These are phyloP conservation scores for Xylaria sp. DNA, from an alignment of 2,329 filamentous ascomycete species.

Conservation along the genomic window DNA sequence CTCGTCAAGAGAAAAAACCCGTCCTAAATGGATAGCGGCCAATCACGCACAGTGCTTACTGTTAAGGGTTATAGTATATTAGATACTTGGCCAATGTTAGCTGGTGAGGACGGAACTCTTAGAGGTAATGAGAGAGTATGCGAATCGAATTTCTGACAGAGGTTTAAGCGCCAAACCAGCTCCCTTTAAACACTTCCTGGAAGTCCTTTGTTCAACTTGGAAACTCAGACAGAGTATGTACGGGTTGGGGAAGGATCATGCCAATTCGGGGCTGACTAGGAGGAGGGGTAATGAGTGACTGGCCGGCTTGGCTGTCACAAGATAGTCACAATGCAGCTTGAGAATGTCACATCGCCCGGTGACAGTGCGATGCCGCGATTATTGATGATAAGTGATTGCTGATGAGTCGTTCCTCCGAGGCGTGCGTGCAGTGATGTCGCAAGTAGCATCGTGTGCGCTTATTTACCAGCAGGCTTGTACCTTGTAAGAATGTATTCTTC, in stretches of 20 bases:
- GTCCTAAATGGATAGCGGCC: slow-evolving; percentile 11
- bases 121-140: background rate
- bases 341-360: slow-evolving; percentile 26
- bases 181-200: slow-evolving; percentile 7
- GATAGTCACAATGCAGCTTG: slow-evolving; percentile 34
- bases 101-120: background rate
- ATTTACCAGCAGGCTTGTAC: background rate
- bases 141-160: background rate
- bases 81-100: slow-evolving; percentile 6
- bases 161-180: background rate
- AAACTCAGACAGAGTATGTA: slow-evolving; percentile 11
- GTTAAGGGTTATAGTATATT: background rate
- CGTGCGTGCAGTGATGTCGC: slow-evolving; percentile 1
- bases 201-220: background rate
- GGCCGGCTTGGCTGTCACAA: slow-evolving; percentile 32
- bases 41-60: slow-evolving; percentile 8
- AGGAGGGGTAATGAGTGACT: slow-evolving; percentile 16
- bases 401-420: background rate
- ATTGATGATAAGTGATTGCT: background rate
- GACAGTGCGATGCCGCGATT: slow-evolving; percentile 19
- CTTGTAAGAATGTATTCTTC: background rate
- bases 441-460: slow-evolving; percentile 8
- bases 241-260: slow-evolving; percentile 24
- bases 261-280: slow-evolving; percentile 22
- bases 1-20: background rate